These are phyloP conservation scores for Diplodia scrobiculata DNA, from an alignment of 2,329 filamentous ascomycete genomes.

Conservation along the genomic window DNA sequence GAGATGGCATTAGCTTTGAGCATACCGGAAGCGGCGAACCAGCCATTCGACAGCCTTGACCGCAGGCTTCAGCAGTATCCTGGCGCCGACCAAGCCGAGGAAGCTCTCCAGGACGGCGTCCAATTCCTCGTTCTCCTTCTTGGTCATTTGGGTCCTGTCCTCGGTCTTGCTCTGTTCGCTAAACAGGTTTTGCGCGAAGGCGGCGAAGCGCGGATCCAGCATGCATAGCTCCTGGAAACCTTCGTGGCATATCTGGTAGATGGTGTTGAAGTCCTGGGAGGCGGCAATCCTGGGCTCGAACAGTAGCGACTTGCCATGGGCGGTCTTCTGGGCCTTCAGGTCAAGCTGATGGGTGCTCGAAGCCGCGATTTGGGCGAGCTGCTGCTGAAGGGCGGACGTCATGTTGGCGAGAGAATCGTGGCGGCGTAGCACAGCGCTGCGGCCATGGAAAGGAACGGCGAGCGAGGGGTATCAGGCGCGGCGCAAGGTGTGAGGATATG, in stretches of 20 bases:
- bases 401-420: constrained; percentile 52
- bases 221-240: constrained; percentile 90
- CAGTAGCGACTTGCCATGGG: constrained; percentile 91
- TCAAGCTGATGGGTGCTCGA: constrained; percentile 89
- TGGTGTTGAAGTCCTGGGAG: constrained; percentile 83
- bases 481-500: constrained; percentile 29
- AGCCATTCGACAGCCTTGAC: constrained; percentile 95
- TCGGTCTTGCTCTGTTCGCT: constrained; percentile 89
- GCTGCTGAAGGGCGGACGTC: constrained; percentile 85
- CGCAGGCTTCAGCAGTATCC: constrained; percentile 79
- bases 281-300: constrained; percentile 85
- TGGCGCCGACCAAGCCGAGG: constrained; percentile 73
- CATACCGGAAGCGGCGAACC: constrained; percentile 79
- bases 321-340: constrained; percentile 86
- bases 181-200: constrained; percentile 79
- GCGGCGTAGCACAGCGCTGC: constrained; percentile 9
- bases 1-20: constrained; percentile 34
- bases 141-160: constrained; percentile 82
- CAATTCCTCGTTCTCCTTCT: constrained; percentile 77
- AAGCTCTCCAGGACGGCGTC: constrained; percentile 79
- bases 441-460: constrained; percentile 37
- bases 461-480: not conserved
- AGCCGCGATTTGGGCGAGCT: constrained; percentile 88
- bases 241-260: constrained; percentile 83
- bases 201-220: constrained; percentile 75